Base-by-base conservation (phyloP, 768 basidiomycete species). In the Rhodotorula paludigena region DNA sequence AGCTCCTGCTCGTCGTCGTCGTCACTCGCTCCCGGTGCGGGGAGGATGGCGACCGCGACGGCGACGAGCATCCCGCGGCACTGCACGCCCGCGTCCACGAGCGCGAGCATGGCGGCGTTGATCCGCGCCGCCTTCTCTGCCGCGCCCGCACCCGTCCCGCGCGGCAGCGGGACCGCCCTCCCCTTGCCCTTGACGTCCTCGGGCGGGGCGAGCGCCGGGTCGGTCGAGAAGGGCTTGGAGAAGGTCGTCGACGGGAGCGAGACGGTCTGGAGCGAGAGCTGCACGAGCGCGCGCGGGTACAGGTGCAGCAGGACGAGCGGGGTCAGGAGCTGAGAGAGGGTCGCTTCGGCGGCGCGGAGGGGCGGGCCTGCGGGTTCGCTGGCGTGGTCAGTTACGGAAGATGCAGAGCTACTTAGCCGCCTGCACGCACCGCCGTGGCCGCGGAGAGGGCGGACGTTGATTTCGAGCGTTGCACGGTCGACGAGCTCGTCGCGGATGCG, bases 271-370 rank as follows among this genome's bases (percentile, higher is more conserved):
- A 80, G 66, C 38, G 79, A 77, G 28, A 81, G 72, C 57, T 80
- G 80, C 30, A 80, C 52, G 33, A 80, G 76, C 20, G 81, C 79
- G 60, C 80, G 76, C 21, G 81, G 81, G 73, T 79, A 77, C 51
- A 77, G 73, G 47, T 73, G 59, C 3, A 80, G 72, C 25, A 76
- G 70, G 42, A 81, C 75, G 16, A 80, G 62, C 10, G 80, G 76
- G 1, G 76, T 61, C 38, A 79, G 74, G 54, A 79, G 66, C 1
- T 75, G 44, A 20, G 62, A 28, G 30, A 81, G 66, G 15, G 74
- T 72, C 4, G 69, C 59, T 41, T 77, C 75, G 23, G 78, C 60
- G 1, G 79, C 71, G 73, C 78, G 74, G 2, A 78, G 74, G 0
- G 76, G 59, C 4, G 79, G 79, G 33, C 78, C 79, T 79, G 69